Percentiles rank a stretch among this genome's conserved stretches.
These are phyloP conservation scores for Rhizopogon vinicolor DNA, from an alignment of 768 basidiomycete species.

Conservation along the genomic window DNA sequence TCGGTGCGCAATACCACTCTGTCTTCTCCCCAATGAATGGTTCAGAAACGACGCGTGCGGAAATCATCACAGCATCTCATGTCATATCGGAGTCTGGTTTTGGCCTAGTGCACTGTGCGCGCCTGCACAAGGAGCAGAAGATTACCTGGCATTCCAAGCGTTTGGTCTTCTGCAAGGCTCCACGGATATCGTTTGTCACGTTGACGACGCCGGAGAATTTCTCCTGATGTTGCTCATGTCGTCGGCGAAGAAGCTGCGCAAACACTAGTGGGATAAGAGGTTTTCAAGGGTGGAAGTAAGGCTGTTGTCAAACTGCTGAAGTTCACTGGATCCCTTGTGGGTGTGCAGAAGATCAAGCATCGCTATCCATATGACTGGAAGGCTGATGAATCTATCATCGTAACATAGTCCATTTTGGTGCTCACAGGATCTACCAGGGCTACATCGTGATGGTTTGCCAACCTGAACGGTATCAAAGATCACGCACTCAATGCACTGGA, in stretches of 20 bases:
- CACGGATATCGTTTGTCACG: slow-evolving; percentile 68
- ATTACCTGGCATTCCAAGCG: slow-evolving; percentile 73
- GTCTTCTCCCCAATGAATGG: slow-evolving; percentile 43
- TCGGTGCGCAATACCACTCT: slow-evolving; percentile 54
- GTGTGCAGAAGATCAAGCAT: slow-evolving; percentile 71
- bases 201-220: slow-evolving; percentile 71
- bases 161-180: slow-evolving; percentile 40
- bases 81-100: slow-evolving; percentile 90
- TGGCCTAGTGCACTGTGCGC: slow-evolving; percentile 96
- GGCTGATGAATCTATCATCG: slow-evolving; percentile 87
- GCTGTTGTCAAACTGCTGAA: slow-evolving; percentile 63
- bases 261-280: slow-evolving; percentile 60
- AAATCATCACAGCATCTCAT: slow-evolving; percentile 64
- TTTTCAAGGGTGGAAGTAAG: slow-evolving; percentile 68
- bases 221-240: slow-evolving; percentile 48
- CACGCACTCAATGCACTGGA: slow-evolving; percentile 65
- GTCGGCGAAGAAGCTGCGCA: slow-evolving; percentile 45
- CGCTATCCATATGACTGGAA: slow-evolving; percentile 97
- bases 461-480: slow-evolving; percentile 80
- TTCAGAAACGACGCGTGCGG: slow-evolving; percentile 14
- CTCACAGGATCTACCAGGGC: slow-evolving; percentile 44
- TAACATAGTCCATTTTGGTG: slow-evolving; percentile 34
- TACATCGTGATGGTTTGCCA: slow-evolving; percentile 97
- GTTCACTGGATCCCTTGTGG: slow-evolving; percentile 49
- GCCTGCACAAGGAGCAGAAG: slow-evolving; percentile 91